These are phyloP conservation scores for Talaromyces sp. DNA, from an alignment of 2,329 filamentous ascomycete genomes.

Conservation along the genomic window DNA sequence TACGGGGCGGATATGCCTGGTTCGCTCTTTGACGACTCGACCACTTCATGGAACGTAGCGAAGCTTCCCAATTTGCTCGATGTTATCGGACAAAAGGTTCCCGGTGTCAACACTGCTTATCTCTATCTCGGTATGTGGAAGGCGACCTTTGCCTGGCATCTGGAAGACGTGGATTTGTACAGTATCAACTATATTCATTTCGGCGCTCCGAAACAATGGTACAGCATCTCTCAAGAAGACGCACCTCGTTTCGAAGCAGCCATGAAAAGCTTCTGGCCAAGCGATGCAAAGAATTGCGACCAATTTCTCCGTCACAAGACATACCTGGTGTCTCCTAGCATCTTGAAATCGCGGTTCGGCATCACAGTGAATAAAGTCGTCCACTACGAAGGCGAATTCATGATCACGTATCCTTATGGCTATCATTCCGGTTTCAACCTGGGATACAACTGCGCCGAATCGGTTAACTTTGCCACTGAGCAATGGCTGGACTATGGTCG, in stretches of 20 bases:
- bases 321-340: conserved; percentile 88
- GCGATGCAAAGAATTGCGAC: conserved; percentile 89
- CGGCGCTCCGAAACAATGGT: conserved; percentile 98
- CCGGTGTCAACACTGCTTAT: conserved; percentile 96
- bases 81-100: conserved; percentile 89
- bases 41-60: conserved; percentile 86
- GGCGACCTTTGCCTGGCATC: conserved; percentile 97
- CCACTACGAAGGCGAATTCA: conserved; percentile 94
- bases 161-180: conserved; percentile 97
- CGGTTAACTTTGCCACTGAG: conserved; percentile 95
- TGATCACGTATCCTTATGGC: conserved; percentile 96
- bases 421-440: conserved; percentile 98
- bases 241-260: conserved; percentile 87
- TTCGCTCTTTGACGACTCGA: conserved; percentile 84
- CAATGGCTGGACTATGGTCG: conserved; percentile 93
- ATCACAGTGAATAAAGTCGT: conserved; percentile 96
- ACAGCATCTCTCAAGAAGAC: conserved; percentile 95
- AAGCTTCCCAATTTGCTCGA: conserved; percentile 91
- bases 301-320: conserved; percentile 98
- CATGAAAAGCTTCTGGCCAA: conserved; percentile 94
- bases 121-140: conserved; percentile 99
- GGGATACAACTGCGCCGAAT: conserved; percentile 97
- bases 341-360: conserved; percentile 80
- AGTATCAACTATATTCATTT: conserved; percentile 99
- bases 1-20: conserved; percentile 97